phyloP scores from a whole-genome alignment of 1,284 basidiomycete genomes.

The Gastroboletus turbinatus region DNA sequence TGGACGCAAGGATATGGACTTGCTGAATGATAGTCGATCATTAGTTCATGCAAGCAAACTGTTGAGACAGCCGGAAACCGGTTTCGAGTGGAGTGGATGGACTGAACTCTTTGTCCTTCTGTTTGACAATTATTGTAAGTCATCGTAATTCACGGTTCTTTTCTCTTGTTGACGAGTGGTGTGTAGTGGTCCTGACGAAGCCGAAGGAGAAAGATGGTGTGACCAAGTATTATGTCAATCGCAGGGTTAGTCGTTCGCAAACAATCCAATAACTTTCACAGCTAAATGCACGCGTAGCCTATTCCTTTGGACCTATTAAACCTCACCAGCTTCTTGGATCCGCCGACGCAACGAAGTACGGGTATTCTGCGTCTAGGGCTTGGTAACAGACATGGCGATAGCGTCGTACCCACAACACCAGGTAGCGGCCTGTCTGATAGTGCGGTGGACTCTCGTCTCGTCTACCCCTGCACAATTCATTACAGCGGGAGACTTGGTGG shows the following conservation, averaged over 20 bases:
- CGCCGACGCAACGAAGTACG: slow-evolving; percentile 62
- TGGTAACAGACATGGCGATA: slow-evolving; percentile 39
- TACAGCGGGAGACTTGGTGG: slow-evolving; percentile 85
- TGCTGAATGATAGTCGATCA: slow-evolving; percentile 79
- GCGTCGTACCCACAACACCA: slow-evolving; percentile 35
- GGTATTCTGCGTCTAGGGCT: slow-evolving; percentile 58
- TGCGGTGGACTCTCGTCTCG: slow-evolving; percentile 61
- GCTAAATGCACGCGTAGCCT: slow-evolving; percentile 50
- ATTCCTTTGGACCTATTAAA: slow-evolving; percentile 87
- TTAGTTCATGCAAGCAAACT: slow-evolving; percentile 83
- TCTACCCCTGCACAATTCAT: slow-evolving; percentile 84
- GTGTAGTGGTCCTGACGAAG: slow-evolving; percentile 85
- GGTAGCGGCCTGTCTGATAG: slow-evolving; percentile 34
- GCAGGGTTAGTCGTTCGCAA: slow-evolving; percentile 57
- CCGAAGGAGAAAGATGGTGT: slow-evolving; percentile 70
- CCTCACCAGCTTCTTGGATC: slow-evolving; percentile 78
- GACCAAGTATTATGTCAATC: slow-evolving; percentile 77
- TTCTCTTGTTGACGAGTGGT: slow-evolving; percentile 7
- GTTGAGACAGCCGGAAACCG: slow-evolving; percentile 82
- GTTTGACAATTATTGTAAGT: slow-evolving; percentile 90
- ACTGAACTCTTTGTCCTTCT: slow-evolving; percentile 84
- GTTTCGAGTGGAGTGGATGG: slow-evolving; percentile 79
- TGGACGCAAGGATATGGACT: slow-evolving; percentile 73
- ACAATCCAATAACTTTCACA: neutral
- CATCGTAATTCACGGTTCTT: neutral